Evolutionary conservation across 2,329 filamentous ascomycete species (phyloP), one percentile per base, ranked within the genome.

Genomic region (Parafenestella ontariensis): DNA sequence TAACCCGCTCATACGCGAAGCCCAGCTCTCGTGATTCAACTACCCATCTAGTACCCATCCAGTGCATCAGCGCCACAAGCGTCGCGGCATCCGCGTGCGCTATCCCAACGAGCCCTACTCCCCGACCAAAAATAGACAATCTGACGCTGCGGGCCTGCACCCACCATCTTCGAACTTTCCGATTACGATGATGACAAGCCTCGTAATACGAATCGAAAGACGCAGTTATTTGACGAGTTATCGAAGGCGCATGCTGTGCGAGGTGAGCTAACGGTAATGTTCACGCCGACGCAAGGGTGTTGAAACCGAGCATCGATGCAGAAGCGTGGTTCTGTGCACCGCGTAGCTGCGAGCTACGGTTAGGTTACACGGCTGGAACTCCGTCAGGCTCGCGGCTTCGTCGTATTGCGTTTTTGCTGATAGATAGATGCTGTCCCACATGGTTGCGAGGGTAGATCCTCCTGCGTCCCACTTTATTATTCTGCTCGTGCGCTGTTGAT

Each of bases 191-290:
- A 55, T 43, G 49, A 44, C 56, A 54, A 44, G 56, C 56, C 51
- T 64, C 51, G 52, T 49, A 57, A 54, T 57, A 62, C 56, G 56
- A 56, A 21, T 42, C 34, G 34, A 40, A 51, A 53, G 52, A 57
- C 31, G 15, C 3, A 17, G 9, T 34, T 26, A 26, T 34, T 34
- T n/a, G 31, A 13, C 65, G 61, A 66, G 64, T 70, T 58, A 66
- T 56, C 52, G 54, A 58, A 47, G 59, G 59, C 59, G 58, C 54
- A 59, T 58, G 57, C 57, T 42, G 66, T 68, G 65, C 57, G 52
- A 62, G 49, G 56, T 46, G 36, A 37, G 54, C 62, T 65, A 68
- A 62, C 44, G 58, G 49, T 46, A 56, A 56, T 50, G 52, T 61
- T 58, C 50, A 59, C 59, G 46, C 48, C 51, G 45, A 51, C 58